Conservation (phyloP, 1,284 basidiomycete species). For the Ganoderma sinense region DNA sequence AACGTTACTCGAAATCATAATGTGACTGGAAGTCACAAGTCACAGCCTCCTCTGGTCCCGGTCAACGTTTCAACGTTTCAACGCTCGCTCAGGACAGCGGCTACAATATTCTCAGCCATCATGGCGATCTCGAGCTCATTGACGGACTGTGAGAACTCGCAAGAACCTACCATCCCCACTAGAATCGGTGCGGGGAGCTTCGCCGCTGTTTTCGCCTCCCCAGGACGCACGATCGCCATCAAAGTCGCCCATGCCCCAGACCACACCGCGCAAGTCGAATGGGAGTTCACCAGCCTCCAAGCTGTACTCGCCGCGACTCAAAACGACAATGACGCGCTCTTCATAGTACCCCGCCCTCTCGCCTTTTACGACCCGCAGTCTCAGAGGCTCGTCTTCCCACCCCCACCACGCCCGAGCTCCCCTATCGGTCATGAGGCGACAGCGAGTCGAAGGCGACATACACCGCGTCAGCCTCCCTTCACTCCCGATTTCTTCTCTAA, state of each 20-base stretch:
- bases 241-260: slow-evolving; percentile 19
- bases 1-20: too few relatives aligned
- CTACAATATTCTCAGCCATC: too few relatives aligned
- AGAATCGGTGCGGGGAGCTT: slow-evolving; percentile 32
- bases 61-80: too few relatives aligned
- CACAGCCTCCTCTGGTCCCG: too few relatives aligned
- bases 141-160: too few relatives aligned
- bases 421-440: not conserved
- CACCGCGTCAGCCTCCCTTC: not conserved
- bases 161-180: not conserved
- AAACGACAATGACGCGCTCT: slow-evolving; percentile 23
- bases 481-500: not conserved
- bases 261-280: slow-evolving; percentile 6
- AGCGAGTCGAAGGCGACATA: not conserved
- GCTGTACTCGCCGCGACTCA: slow-evolving; percentile 2
- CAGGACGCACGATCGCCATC: slow-evolving; percentile 18
- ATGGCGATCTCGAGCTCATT: too few relatives aligned
- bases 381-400: not conserved
- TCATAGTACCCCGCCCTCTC: slow-evolving; percentile 27
- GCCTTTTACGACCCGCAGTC: slow-evolving; percentile 26
- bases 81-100: too few relatives aligned
- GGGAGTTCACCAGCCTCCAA: slow-evolving; percentile 17
- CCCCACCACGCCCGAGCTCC: not conserved
- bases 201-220: slow-evolving; percentile 21
- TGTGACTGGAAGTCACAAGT: too few relatives aligned